A percentile compares a stretch with the other conserved stretches of the same genome.
Evolutionary conservation across 768 basidiomycete species (phyloP).

Genomic region (Suillus luteus): DNA sequence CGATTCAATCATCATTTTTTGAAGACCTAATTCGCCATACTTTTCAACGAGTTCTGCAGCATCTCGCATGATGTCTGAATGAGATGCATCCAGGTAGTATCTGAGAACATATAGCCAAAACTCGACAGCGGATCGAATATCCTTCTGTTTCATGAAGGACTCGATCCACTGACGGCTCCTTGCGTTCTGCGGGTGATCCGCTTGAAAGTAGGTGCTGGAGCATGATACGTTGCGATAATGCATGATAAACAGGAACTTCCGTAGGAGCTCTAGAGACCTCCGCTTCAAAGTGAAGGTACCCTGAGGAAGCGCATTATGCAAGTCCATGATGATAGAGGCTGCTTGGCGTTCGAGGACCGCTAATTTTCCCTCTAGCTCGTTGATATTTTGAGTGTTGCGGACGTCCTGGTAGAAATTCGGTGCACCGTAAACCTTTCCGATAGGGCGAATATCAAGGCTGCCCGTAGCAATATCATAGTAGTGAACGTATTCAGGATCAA

Average conservation of each 20-base stretch:
- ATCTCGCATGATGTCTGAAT: neutral
- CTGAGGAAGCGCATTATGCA: neutral
- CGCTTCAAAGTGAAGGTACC: neutral
- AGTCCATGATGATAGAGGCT: conserved; percentile 22
- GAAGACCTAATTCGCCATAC: conserved; percentile 2
- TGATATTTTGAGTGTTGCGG: conserved; percentile 21
- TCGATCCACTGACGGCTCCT: neutral
- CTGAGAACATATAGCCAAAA: neutral
- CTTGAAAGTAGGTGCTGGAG: neutral
- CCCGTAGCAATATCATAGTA: neutral
- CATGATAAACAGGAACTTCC: neutral
- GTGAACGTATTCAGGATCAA: neutral
- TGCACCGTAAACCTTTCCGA: conserved; percentile 14
- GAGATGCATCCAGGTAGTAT: neutral
- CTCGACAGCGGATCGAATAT: neutral
- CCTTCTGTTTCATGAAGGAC: neutral
- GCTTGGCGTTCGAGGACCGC: conserved; percentile 33
- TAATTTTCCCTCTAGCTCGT: conserved; percentile 33
- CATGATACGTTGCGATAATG: neutral
- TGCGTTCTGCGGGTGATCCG: neutral
- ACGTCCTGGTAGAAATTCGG: conserved; percentile 32
- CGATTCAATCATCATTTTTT: neutral
- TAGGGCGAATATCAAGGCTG: neutral
- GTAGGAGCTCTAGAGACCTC: neutral
- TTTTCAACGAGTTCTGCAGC: neutral